Evolutionary conservation across 1,284 basidiomycete species (phyloP).

Genomic region (Malassezia caprae): DNA sequence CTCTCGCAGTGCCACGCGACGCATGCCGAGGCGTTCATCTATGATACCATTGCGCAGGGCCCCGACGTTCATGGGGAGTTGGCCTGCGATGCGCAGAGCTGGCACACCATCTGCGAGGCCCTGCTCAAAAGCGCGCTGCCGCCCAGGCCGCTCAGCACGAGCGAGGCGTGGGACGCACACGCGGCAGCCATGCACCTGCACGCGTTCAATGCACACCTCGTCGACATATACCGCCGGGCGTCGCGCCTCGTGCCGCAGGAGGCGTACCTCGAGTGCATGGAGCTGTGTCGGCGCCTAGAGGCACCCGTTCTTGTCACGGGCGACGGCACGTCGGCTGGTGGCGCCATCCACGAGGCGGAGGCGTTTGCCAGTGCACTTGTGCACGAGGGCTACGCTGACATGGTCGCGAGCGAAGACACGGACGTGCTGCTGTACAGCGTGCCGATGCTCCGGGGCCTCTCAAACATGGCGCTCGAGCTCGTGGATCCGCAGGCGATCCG

Average conservation of each 20-base stretch:
- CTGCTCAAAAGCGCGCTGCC: background rate
- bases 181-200: background rate
- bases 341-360: conserved; percentile 44
- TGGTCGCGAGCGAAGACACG: conserved; percentile 47
- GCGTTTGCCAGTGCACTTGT: conserved; percentile 44
- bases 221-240: background rate
- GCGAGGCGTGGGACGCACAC: background rate
- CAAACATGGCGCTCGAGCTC: conserved; percentile 24
- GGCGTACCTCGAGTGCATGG: conserved; percentile 30
- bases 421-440: conserved; percentile 47
- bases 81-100: background rate
- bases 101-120: background rate
- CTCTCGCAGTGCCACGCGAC: background rate
- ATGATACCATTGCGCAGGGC: background rate
- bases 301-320: conserved; percentile 43
- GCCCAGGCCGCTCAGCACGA: background rate
- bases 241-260: conserved; percentile 21
- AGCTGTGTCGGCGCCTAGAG: conserved; percentile 28
- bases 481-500: conserved; percentile 28
- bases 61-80: background rate
- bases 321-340: conserved; percentile 27
- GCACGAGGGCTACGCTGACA: conserved; percentile 33
- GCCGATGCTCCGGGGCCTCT: conserved; percentile 37
- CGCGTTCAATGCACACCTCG: background rate
- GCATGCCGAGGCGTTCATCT: background rate